phyloP scores from a whole-genome alignment of 2,329 filamentous ascomycete species.

The Pyrenophora graminea region DNA sequence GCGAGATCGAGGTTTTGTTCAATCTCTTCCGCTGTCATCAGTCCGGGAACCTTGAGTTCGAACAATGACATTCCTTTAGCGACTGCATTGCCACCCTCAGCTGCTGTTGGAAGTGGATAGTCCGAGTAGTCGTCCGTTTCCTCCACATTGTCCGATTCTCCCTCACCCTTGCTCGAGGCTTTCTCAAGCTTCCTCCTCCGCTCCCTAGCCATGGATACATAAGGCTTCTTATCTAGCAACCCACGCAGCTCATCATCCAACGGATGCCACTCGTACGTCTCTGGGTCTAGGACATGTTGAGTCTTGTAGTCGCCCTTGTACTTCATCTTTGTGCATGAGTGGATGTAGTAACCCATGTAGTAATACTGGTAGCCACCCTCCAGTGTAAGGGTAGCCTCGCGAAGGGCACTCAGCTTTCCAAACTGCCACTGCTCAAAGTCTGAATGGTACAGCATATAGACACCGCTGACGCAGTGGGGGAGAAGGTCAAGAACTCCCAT shows the following conservation, averaged over 20 bases:
- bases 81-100: conserved; percentile 43
- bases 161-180: background rate
- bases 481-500: conserved; percentile 77
- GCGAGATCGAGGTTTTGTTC: conserved; percentile 60
- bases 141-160: background rate
- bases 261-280: conserved; percentile 64
- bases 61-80: conserved; percentile 57
- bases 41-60: conserved; percentile 67
- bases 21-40: conserved; percentile 61
- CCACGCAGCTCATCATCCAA: conserved; percentile 58
- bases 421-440: conserved; percentile 71
- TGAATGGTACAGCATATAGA: conserved; percentile 82
- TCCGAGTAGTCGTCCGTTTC: conserved; percentile 25
- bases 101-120: conserved; percentile 31
- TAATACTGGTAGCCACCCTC: conserved; percentile 75
- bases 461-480: conserved; percentile 75
- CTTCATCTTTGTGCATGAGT: conserved; percentile 78
- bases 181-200: conserved; percentile 26
- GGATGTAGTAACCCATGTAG: conserved; percentile 85
- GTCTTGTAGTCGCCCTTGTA: conserved; percentile 83
- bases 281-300: conserved; percentile 73
- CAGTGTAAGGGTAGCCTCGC: conserved; percentile 71
- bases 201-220: conserved; percentile 52
- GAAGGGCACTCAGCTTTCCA: conserved; percentile 75
- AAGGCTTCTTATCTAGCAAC: conserved; percentile 61